Evolutionary conservation across 2,329 filamentous ascomycete genomes (phyloP).

Genomic region (Xylariaceae sp.): DNA sequence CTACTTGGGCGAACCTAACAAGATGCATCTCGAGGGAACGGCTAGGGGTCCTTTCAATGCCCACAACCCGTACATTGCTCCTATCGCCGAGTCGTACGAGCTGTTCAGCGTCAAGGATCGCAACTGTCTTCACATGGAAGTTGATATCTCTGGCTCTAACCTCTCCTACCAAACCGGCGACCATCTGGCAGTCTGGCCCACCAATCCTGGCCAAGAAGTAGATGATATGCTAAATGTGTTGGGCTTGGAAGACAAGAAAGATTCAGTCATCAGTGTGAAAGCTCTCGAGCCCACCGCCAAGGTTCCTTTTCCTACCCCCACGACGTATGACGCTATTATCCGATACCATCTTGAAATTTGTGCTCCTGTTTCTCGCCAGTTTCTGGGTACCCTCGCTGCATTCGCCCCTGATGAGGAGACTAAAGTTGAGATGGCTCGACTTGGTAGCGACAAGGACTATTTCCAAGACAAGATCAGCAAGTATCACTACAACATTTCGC

Average conservation of each 20-base stretch:
- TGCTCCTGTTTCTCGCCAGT: constrained; percentile 93
- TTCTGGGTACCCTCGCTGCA: constrained; percentile 79
- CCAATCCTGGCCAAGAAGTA: constrained; percentile 88
- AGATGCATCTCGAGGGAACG: constrained; percentile 84
- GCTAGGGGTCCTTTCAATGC: constrained; percentile 90
- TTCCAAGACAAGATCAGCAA: constrained; percentile 83
- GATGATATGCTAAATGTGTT: constrained; percentile 82
- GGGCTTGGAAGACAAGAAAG: constrained; percentile 71
- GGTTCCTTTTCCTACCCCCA: constrained; percentile 95
- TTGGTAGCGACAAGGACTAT: constrained; percentile 91
- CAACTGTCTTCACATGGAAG: constrained; percentile 95
- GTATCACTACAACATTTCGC: constrained; percentile 85
- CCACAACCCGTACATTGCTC: constrained; percentile 95
- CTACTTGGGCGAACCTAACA: constrained; percentile 94
- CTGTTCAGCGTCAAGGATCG: constrained; percentile 85
- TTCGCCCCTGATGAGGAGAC: constrained; percentile 83
- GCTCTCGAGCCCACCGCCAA: constrained; percentile 92
- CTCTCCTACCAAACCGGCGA: constrained; percentile 94
- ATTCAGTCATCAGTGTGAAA: constrained; percentile 84
- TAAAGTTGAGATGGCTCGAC: constrained; percentile 84
- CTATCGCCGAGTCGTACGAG: constrained; percentile 86
- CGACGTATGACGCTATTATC: constrained; percentile 88
- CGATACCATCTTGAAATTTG: constrained; percentile 98
- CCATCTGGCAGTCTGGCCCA: constrained; percentile 96
- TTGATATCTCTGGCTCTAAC: constrained; percentile 86